Evolutionary conservation across 148 eudicot species (phyloP), one percentile per base, ranked within the genome.

Genomic region (Fagopyrum tataricum): DNA sequence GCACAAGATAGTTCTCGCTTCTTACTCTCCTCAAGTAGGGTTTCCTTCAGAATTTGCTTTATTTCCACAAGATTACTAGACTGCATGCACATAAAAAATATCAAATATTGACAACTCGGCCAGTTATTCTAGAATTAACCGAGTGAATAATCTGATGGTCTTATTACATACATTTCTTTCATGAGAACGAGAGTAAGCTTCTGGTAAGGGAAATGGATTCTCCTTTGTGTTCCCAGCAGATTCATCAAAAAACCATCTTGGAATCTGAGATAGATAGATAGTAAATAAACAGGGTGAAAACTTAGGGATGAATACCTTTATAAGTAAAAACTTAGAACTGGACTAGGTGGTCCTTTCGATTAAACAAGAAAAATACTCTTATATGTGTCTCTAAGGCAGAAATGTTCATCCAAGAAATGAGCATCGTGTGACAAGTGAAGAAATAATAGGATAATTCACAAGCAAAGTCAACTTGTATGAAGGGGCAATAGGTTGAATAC

Each of bases 191-290:
- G 86, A 64, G 76, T 96, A 96, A 72, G 81, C 86, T 77, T 92
- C 97, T 64, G 99, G 97, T 67, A 96, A 82, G 61, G 86, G 81
- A 82, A 96, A 96, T 42, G 99, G 99, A 77, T 96, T 92, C 75
- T 81, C 87, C 81, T 87, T 89, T 23, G 97, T 96, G 72, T 87
- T 77, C 75, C 91, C 97, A 73, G 85, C 81, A 59, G 81, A 79
- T 84, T 89, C 90, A 78, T 88, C 87, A 78, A 76, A 86, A 83
- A 89, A 85, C 92, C 97, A 90, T 77, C 87, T 88, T 21, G 97
- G 99, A 81, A 96, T 90, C 97, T 92, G 86, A 14, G 69, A 64
- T 6, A 31, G 21, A 64, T 31, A 37, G 37, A 31, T 31, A 64
- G 9, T 14, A 18, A 61, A 15, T 43, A 37, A 64, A 64, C 9